Evolutionary conservation across 2,329 filamentous ascomycete genomes (phyloP), one percentile per base, ranked within the genome.

Genomic region (Arthrobotrys entomopaga): DNA sequence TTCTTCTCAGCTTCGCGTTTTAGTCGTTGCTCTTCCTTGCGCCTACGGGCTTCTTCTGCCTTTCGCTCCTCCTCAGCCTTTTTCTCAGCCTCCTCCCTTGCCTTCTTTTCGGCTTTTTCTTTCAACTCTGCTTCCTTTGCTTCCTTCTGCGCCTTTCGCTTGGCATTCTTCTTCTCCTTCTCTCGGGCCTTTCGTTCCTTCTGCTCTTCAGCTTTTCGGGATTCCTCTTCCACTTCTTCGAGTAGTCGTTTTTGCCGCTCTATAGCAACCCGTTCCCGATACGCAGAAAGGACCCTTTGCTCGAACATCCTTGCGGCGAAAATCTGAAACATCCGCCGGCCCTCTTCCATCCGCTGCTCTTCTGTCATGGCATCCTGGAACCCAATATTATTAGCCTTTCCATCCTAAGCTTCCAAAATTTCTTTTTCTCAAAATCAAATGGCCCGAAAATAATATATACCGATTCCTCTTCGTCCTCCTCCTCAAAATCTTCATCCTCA

Each of bases 231-330:
- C 1, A 97, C 85, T 81, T 99, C 95, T 80, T 97, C 91, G 24
- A 99, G 85, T 20, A 99, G 88, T 81, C 93, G 93, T 79, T 91
- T 86, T 80, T 97, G 94, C 26, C 95, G 91, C 83, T 99, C 94
- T 78, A 90, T 89, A 16, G 95, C 92, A 2, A 99, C 94, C 81
- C 97, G 97, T 83, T 98, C 94, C 81, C 93, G 91, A 83, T 99
- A 99, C n/a, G 95, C 95, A 48, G 91, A 94, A 71, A 99, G 86
- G 20, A 99, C 95, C 76, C 95, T 87, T 82, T 99, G 95, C 83
- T 99, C 95, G 82, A 99, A 99, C 95, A 99, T 99, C 76, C 95
- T 89, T 69, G 95, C 95, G 75, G 95, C 95, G 82, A 99, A 99
- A 81, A 99, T 98, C 82, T 99, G 95, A 81, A 99, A 99, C 95